phyloP scores from a whole-genome alignment of 23 red algal genomes.

The Gracilaria gracilis region DNA sequence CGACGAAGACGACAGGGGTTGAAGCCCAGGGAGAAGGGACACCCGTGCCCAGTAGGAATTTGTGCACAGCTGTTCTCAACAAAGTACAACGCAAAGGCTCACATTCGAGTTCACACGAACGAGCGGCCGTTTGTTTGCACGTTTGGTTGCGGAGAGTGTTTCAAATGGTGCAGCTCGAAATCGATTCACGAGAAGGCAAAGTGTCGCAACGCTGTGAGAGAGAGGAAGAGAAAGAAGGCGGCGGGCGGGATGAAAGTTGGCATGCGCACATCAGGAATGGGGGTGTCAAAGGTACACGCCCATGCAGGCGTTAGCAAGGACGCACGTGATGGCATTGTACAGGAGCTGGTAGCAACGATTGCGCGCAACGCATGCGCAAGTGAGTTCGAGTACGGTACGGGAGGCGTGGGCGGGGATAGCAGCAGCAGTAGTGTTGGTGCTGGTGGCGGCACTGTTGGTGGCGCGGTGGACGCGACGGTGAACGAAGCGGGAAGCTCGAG shows the following conservation, averaged over 20 bases:
- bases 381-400: too few species aligned
- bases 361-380: too few species aligned
- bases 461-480: too few species aligned
- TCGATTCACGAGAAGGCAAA: background rate
- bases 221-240: background rate
- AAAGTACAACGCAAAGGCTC: constrained; percentile 32
- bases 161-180: constrained; percentile 37
- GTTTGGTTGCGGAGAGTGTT: background rate
- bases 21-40: background rate
- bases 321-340: too few species aligned
- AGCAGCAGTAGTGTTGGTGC: too few species aligned
- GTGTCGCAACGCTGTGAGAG: background rate
- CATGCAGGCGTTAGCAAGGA: too few species aligned
- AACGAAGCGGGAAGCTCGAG: too few species aligned
- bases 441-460: too few species aligned
- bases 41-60: background rate
- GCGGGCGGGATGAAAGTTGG: background rate
- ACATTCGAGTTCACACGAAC: background rate
- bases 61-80: background rate
- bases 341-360: too few species aligned
- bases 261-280: background rate
- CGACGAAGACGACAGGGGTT: background rate
- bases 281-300: too few species aligned
- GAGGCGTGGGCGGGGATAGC: too few species aligned
- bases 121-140: constrained; percentile 16